Base-by-base conservation (phyloP, 2,329 filamentous ascomycete genomes). In the Fusarium miscanthi region DNA sequence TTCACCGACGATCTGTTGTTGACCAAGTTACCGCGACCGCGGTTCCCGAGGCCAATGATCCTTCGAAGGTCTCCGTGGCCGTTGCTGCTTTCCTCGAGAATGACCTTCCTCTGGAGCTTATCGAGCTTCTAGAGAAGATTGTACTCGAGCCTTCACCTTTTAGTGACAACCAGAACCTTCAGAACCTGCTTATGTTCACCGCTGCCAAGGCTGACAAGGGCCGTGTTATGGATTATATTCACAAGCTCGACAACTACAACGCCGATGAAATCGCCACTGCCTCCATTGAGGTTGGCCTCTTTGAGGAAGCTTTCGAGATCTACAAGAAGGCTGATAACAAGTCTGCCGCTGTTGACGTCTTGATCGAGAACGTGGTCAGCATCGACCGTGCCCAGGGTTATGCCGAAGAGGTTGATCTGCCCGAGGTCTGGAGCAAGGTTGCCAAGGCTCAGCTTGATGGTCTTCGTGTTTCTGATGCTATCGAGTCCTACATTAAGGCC, bases 71-170 rank as follows among this genome's bases (percentile, higher is more conserved):
- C 38, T 97, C 94, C 1, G 89, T 98, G 74, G 96, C 96, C 52
- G 96, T 99, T 63, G 93, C 97, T 78, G 92, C 95, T 45, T 97
- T 99, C 87, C 90, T 99, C 59, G 91, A 92, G 74, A 93, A 93
- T 63, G 96, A 99, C 79, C 87, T 99, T 74, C 96, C 96, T 13
- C 91, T 92, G 8, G 96, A 99, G 85, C 89, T 99, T 57, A 98
- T 99, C 78, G 97, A 99, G 82, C 90, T 99, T 41, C 89, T 99
- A 23, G 97, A 99, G 87, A 99, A 98, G 90, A 99, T 99, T 75
- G 95, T 99, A 37, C 87, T 99, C n/a, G 96, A 99, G 86, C 97
- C 96, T n/a, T 97, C 95, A 8, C 94, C 94, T 9, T 99, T 99
- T 87, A 98, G 94, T 78, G 97, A 99, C 84, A 99, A 99, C 83